A percentile compares a stretch with the other conserved stretches of the same genome.
Evolutionary conservation across 257 asterid genomes (phyloP).

Genomic region (Sherardia arvensis): DNA sequence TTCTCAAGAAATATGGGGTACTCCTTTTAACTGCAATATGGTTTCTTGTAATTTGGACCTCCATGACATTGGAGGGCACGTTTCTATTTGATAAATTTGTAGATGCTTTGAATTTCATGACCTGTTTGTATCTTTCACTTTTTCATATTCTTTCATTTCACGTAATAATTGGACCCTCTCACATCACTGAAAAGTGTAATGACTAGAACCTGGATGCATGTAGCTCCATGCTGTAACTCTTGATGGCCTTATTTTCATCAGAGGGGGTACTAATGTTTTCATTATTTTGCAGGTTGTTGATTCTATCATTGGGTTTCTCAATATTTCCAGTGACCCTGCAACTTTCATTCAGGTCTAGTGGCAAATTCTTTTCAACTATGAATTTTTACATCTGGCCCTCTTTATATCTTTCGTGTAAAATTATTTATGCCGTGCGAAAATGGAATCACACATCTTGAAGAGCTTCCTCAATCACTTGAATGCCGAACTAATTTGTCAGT

Average conservation of each 20-base stretch:
- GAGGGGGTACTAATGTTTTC: constrained; percentile 2
- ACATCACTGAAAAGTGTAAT: neutral
- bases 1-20: constrained; percentile 65
- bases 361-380: neutral
- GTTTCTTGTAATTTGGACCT: neutral
- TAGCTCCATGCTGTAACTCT: neutral
- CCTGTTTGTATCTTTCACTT: neutral
- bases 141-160: neutral
- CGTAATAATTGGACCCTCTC: neutral
- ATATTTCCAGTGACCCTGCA: constrained; percentile 59
- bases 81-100: neutral
- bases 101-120: neutral
- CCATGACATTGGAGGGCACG: neutral
- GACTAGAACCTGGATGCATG: neutral
- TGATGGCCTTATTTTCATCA: neutral
- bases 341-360: constrained; percentile 68
- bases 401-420: neutral
- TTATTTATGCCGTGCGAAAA: neutral
- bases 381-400: neutral
- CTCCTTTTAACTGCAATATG: neutral
- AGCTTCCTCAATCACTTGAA: neutral
- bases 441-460: neutral
- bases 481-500: neutral
- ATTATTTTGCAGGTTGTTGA: constrained; percentile 53
- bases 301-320: constrained; percentile 51